Base-by-base conservation (phyloP, 2,329 filamentous ascomycete genomes). In the Trichoderma koningiopsis region DNA sequence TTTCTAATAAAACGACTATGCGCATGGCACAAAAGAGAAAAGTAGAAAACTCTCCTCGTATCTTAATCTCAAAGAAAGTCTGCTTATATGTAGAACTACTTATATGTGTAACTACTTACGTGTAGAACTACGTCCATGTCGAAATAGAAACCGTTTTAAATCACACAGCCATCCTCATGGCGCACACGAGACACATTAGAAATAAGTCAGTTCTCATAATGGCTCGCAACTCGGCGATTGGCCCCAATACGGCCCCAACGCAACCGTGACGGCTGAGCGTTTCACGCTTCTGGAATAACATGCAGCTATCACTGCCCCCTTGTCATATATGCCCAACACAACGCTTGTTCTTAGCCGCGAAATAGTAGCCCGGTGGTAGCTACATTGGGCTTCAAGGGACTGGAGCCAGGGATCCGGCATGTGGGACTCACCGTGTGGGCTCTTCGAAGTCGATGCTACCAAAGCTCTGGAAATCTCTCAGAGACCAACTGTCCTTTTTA, bases 351-450 rank as follows among this genome's bases (percentile, higher is more conserved):
- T 60, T 59, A 43, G 55, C 33, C 40, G 31, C 40, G 53, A 64
- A 43, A 43, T 43, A 19, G 37, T 19, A 40, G 37, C 37, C 16
- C 7, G 16, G 43, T 19, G 5, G 43, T 22, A 43, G 33, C 43
- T 35, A 61, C 55, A 53, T 65, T 69, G 68, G 68, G 68, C 68
- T 40, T 69, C 68, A 65, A 60, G 37, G 61, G 49, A 55, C 33
- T 35, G 33, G 33, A 47, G 24, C 58, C 58, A 61, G 52, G 66
- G 66, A 60, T 68, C 49, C 24, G 35, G 47, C 58, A 62, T 61
- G 63, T 55, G 64, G 64, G 56, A 60, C 37, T 52, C 22, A 33
- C 60, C 27, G 24, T 10, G 40, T 49, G 55, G 63, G 29, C 37
- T 59, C 16, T 43, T 40, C 31, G 47, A 57, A 29, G 57, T 47